Evolutionary conservation across 768 basidiomycete species (phyloP), one percentile per base, ranked within the genome.

Genomic region (Fistulinella prunicolor): DNA sequence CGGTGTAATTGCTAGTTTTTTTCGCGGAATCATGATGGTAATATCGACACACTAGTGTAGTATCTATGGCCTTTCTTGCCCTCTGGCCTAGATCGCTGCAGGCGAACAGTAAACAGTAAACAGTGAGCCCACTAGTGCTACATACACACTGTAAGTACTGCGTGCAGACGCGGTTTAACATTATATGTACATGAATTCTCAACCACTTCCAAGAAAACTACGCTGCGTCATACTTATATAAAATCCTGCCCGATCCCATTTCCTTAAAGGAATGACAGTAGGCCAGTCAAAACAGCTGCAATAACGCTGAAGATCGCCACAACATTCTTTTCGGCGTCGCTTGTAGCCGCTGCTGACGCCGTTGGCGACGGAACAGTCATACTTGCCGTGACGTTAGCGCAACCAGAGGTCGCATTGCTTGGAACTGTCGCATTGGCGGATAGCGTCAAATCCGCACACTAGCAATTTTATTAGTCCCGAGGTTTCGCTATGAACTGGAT

Each of bases 361-460:
- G 59, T 55, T 4, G 62, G 50, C 10, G 50, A 40, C 29, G 54
- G 40, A 22, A 49, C 36, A 43, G 26, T 8, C 48, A 24, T 19
- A 46, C 42, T 53, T 14, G 64, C 47, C 22, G 64, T 67, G 26
- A 67, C 55, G 43, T 70, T 74, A 14, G 66, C 44, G 61, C 75
- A 74, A 12, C 42, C 34, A 17, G 56, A 54, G 3, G 63, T 60
- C 26, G 71, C 60, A 46, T 70, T 75, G 28, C 75, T 68, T 1
- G 82, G 74, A 26, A 81, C 68, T 16, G 71, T 75, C 53, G 73
- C 72, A 58, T 63, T 75, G 17, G 70, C 75, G 35, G 82, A 76
- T 26, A 94, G 70, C 17, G 83, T 82, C 56, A 94, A 64, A 67
- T 94, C 92, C 30, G 91, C 77, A 61, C 90, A 94, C 86, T 92